Conservation (phyloP, 1,139 yeast genomes). For the Hyphopichia fennica region DNA sequence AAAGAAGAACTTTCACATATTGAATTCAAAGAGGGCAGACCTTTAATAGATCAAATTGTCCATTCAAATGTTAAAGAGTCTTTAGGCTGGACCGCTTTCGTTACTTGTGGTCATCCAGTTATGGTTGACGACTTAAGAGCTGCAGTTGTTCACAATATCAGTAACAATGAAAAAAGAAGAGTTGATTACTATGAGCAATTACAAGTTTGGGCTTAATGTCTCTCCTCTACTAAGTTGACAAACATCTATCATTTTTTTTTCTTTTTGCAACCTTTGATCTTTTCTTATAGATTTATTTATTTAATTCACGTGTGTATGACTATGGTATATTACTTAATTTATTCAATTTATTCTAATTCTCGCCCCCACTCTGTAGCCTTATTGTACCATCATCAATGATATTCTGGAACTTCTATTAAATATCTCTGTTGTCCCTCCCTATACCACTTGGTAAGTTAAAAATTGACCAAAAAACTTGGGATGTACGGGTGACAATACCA, state of each 20-base stretch:
- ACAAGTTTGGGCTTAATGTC: constrained; percentile 42
- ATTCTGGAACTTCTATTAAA: too few relatives aligned
- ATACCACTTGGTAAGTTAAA: neutral
- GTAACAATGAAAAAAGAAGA: constrained; percentile 28
- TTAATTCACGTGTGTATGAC: neutral
- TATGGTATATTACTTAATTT: neutral
- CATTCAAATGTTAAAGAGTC: constrained; percentile 34
- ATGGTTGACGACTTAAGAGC: constrained; percentile 51
- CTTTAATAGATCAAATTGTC: constrained; percentile 39
- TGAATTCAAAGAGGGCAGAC: constrained; percentile 48
- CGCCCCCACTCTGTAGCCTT: too few relatives aligned
- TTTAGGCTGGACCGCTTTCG: constrained; percentile 42
- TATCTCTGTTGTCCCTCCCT: neutral
- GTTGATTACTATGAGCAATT: constrained; percentile 50
- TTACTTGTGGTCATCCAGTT: constrained; percentile 49
- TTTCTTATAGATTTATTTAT: neutral
- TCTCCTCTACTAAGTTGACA: neutral
- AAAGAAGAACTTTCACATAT: constrained; percentile 23
- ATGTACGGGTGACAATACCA: too few relatives aligned
- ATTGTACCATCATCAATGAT: too few relatives aligned
- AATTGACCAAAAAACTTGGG: neutral
- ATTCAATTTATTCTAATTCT: too few relatives aligned
- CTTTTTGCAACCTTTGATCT: neutral
- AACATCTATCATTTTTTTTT: neutral
- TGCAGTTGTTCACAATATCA: constrained; percentile 28